A percentile compares a stretch with the other conserved stretches of the same genome.
These are phyloP conservation scores for Leccinum fibrillosum DNA, from an alignment of 768 basidiomycete species.

Conservation along the genomic window DNA sequence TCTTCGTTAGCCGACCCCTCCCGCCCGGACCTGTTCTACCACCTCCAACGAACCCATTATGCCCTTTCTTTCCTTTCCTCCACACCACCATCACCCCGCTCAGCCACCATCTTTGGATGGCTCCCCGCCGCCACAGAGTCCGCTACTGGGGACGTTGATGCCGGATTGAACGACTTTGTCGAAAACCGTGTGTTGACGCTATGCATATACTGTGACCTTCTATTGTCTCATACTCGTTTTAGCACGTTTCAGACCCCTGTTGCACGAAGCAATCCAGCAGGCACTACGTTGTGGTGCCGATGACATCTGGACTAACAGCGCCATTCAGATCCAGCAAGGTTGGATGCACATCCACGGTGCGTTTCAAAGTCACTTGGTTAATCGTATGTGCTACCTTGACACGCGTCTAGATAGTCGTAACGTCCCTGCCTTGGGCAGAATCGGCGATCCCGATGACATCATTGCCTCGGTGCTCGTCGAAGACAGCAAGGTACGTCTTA, in stretches of 20 bases:
- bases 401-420: conserved; percentile 60
- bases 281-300: conserved; percentile 59
- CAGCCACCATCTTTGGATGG: conserved; percentile 64
- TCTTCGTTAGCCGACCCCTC: conserved; percentile 47
- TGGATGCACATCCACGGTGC: conserved; percentile 83
- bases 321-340: conserved; percentile 63
- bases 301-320: conserved; percentile 62
- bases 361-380: conserved; percentile 2
- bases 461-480: conserved; percentile 72
- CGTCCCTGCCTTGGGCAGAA: conserved; percentile 66
- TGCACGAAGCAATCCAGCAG: conserved; percentile 58
- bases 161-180: conserved; percentile 65
- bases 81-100: conserved; percentile 43
- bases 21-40: conserved; percentile 69
- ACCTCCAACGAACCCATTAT: conserved; percentile 49
- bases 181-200: conserved; percentile 57
- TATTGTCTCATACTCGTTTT: not conserved
- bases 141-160: conserved; percentile 35
- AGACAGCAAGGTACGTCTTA: conserved; percentile 52
- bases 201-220: not conserved
- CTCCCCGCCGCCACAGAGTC: conserved; percentile 48
- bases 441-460: conserved; percentile 84
- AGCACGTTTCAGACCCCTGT: conserved; percentile 58
- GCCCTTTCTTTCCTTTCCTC: conserved; percentile 61
- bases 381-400: not conserved